phyloP scores from a whole-genome alignment of 2,329 filamentous ascomycete genomes.

The Sporothrix humicola region DNA sequence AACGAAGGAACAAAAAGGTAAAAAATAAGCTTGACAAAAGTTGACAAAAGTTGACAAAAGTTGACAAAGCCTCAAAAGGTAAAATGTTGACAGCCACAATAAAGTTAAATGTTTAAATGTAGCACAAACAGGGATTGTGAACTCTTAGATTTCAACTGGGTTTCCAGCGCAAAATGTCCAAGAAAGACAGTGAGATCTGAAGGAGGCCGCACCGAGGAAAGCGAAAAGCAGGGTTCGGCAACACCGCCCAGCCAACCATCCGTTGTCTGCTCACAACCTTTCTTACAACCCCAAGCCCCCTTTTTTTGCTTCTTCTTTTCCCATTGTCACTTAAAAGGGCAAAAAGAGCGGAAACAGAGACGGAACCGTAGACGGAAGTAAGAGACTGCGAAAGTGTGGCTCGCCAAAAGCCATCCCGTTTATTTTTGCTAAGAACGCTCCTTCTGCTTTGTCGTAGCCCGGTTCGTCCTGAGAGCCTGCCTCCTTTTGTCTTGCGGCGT shows the following conservation, averaged over 20 bases:
- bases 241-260: slow-evolving; percentile 21
- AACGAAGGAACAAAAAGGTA: no score
- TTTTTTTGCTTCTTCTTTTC: background rate
- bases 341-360: slow-evolving; percentile 10
- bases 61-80: background rate
- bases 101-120: background rate
- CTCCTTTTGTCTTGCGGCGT: background rate
- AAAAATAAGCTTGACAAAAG: background rate
- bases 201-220: slow-evolving; percentile 14
- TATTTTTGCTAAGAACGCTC: background rate
- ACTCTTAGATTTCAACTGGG: no score
- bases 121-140: slow-evolving; percentile 2
- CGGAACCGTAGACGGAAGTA: background rate
- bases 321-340: no score
- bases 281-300: background rate
- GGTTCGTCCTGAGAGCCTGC: background rate
- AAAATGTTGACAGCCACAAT: background rate
- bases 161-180: background rate
- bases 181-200: background rate
- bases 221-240: slow-evolving; percentile 14
- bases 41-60: background rate
- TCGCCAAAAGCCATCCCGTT: slow-evolving; percentile 7
- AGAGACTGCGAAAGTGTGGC: slow-evolving; percentile 1
- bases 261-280: background rate
- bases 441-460: background rate